Evolutionary conservation across 169 alveolate species (phyloP), one percentile per base, ranked within the genome.

Genomic region (Plasmodium yoelii): DNA sequence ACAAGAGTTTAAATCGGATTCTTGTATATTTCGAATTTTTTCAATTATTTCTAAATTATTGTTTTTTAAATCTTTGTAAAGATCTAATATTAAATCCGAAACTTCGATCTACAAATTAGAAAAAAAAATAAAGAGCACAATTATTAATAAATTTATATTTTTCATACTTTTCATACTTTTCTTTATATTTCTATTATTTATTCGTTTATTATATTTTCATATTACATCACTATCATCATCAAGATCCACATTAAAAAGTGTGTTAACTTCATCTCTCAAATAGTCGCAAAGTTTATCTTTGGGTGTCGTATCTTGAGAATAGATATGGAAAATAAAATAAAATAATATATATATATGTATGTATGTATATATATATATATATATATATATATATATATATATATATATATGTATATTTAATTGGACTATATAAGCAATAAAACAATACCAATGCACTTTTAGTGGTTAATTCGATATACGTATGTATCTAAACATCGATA

Each of bases 141-240:
- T 34, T 34, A 5, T 34, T 34, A 34, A 34, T 34, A 51, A 51
- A 51, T 51, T 13, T 3, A 51, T 12, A 51, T 13, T 49, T 69
- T 69, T 28, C 51, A 28, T 15, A 44, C 13, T 49, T 69, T 69
- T 28, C 51, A 28, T 15, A 44, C 13, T 24, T 69, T 69, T 42
- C 10, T 6, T 18, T 61, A 61, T 18, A 70, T 9, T 49, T 9
- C 34, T 13, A 13, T 42, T 9, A 53, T 24, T 70, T 70, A 26
- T 47, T 10, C 61, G 10, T 68, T 46, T 46, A 8, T 6, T 26
- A 5, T 10, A 6, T 74, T 5, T 44, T 69, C n/a, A 15, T 34
- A 18, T 64, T 75, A 75, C 88, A 75, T 75, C 88, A 64, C 88
- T 75, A 55, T 75, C 77, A 63, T 75, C 88, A 42, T 75, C 88